phyloP scores from a whole-genome alignment of 495 filamentous ascomycete species.

The Bombardia bombarda region DNA sequence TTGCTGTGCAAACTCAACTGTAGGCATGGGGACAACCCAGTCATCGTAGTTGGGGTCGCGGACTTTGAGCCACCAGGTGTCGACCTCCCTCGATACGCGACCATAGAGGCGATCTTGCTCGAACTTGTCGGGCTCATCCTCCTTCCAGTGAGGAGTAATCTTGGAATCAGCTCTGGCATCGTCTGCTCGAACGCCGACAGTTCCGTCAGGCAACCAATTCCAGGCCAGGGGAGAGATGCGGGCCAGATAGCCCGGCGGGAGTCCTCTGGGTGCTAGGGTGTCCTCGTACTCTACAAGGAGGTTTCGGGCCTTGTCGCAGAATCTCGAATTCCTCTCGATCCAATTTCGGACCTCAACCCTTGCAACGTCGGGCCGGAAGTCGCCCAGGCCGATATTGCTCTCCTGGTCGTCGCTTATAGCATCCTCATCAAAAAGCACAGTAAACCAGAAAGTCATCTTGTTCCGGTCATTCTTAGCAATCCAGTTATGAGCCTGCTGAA shows the following conservation, averaged over 20 bases:
- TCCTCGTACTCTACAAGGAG: conserved; percentile 34
- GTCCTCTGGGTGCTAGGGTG: conserved; percentile 10
- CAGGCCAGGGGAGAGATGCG: conserved; percentile 29
- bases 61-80: conserved; percentile 48
- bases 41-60: conserved; percentile 45
- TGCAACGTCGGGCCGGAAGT: conserved; percentile 35
- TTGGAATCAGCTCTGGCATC: conserved; percentile 22
- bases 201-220: conserved; percentile 33
- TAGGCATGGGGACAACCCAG: conserved; percentile 45
- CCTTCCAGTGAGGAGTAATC: conserved; percentile 32
- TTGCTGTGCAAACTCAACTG: conserved; percentile 41
- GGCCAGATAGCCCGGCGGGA: conserved; percentile 27
- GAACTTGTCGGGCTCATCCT: conserved; percentile 38
- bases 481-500: conserved; percentile 89
- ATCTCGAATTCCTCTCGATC: conserved; percentile 45
- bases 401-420: conserved; percentile 36
- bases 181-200: conserved; percentile 21
- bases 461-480: conserved; percentile 85
- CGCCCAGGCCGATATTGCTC: conserved; percentile 27
- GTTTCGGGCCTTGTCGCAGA: conserved; percentile 32
- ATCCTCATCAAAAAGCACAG: conserved; percentile 63
- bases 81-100: conserved; percentile 48
- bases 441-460: conserved; percentile 86
- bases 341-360: conserved; percentile 36
- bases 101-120: conserved; percentile 44